Percentiles rank a stretch among this genome's conserved stretches.
These are phyloP conservation scores for Clavispora vitiphila DNA, from an alignment of 805 yeast species.

Conservation along the genomic window DNA sequence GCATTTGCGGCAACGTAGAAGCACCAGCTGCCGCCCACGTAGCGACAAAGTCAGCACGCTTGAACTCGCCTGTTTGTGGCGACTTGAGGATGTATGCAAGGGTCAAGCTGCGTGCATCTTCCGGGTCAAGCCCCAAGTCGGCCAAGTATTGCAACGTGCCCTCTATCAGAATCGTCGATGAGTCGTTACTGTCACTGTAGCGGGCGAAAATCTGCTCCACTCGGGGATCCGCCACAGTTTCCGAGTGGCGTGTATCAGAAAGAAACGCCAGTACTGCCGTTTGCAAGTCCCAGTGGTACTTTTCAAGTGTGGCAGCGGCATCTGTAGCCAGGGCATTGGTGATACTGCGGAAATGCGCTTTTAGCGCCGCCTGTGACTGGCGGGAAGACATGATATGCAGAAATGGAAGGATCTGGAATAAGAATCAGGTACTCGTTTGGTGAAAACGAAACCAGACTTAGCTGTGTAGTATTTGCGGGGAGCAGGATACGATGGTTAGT, in stretches of 20 bases:
- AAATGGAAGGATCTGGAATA: neutral
- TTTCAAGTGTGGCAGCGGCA: constrained; percentile 34
- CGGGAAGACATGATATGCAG: neutral
- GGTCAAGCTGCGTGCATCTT: constrained; percentile 65
- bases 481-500: neutral
- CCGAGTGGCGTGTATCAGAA: constrained; percentile 17
- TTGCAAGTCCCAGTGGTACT: constrained; percentile 24
- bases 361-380: constrained; percentile 10
- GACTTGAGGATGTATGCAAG: constrained; percentile 66
- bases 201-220: constrained; percentile 1
- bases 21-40: constrained; percentile 48
- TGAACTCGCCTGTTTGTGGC: constrained; percentile 62
- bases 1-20: constrained; percentile 45
- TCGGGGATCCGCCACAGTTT: neutral
- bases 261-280: constrained; percentile 21
- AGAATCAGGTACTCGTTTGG: too few relatives aligned
- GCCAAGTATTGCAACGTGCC: constrained; percentile 68
- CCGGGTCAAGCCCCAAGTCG: constrained; percentile 68
- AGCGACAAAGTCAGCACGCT: constrained; percentile 42
- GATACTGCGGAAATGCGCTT: constrained; percentile 34
- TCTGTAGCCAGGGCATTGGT: constrained; percentile 32
- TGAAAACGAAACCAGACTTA: too few relatives aligned
- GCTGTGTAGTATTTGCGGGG: neutral
- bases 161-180: constrained; percentile 57
- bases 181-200: constrained; percentile 26